Percentiles rank a stretch among this genome's conserved stretches.
Conservation (phyloP, 73 alveolate species). For the Paramecium sonneborni region DNA sequence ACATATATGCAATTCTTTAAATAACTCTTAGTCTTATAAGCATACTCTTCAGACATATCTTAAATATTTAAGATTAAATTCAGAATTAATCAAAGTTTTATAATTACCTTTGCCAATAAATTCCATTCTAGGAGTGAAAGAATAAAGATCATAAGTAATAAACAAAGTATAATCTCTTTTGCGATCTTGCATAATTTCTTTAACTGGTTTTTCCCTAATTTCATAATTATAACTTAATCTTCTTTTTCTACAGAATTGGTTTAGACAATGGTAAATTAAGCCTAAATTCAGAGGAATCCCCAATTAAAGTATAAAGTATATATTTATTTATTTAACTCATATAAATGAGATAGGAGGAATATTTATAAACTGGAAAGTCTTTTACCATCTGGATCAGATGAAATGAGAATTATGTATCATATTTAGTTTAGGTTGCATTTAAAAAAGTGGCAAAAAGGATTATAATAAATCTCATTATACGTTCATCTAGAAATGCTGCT, state of each 20-base stretch:
- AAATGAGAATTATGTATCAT: neutral
- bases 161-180: neutral
- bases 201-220: neutral
- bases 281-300: neutral
- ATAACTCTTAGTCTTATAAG: neutral
- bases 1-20: neutral
- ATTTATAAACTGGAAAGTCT: neutral
- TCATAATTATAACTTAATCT: too few relatives aligned
- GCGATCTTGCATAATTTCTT: neutral
- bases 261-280: neutral
- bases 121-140: slow-evolving; percentile 16
- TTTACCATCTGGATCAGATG: neutral
- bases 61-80: neutral
- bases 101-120: neutral
- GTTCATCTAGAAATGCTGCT: neutral
- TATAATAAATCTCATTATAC: neutral
- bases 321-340: neutral
- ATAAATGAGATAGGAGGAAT: neutral
- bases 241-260: neutral
- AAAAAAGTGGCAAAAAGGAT: neutral
- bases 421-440: neutral
- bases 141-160: neutral
- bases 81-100: too few relatives aligned
- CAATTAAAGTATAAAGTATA: neutral
- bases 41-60: neutral